Evolutionary conservation across 305 asterid species (phyloP).

Genomic region (Solanum hybrid): DNA sequence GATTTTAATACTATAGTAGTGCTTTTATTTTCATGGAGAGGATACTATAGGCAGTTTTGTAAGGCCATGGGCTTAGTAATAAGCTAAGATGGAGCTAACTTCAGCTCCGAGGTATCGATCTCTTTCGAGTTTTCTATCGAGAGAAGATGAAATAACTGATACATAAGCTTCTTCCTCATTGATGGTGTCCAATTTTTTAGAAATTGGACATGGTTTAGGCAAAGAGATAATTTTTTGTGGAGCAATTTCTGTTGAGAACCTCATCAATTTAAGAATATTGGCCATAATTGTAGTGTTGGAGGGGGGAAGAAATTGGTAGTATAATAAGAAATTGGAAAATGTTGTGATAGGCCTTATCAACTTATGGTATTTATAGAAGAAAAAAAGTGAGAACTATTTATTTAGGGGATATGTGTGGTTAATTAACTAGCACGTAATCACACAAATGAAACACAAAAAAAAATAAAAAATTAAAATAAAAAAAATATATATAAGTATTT

Average conservation of each 20-base stretch:
- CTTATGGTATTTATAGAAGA: neutral
- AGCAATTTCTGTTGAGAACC: conserved; percentile 45
- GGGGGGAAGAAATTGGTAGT: neutral
- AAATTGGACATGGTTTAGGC: conserved; percentile 24
- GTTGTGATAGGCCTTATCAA: neutral
- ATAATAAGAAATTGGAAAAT: neutral
- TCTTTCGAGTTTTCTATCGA: conserved; percentile 5
- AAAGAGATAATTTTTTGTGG: conserved; percentile 35
- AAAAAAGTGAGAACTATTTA: neutral
- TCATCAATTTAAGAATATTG: conserved; percentile 19
- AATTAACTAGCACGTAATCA: neutral
- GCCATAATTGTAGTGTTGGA: conserved; percentile 15
- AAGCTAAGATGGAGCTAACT: conserved; percentile 14
- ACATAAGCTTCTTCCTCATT: conserved; percentile 45
- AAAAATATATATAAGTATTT: neutral
- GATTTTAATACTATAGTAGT: neutral
- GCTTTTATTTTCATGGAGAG: neutral
- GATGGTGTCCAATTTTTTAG: conserved; percentile 41
- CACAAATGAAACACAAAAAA: neutral
- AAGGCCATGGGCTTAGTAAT: neutral
- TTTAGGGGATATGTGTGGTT: neutral
- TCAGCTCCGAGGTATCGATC: conserved; percentile 8
- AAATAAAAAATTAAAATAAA: neutral
- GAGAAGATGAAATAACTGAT: conserved; percentile 18
- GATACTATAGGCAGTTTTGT: neutral